Evolutionary conservation across 75 land plant species (phyloP), one percentile per base, ranked within the genome.

Genomic region (Azolla pinnata): DNA sequence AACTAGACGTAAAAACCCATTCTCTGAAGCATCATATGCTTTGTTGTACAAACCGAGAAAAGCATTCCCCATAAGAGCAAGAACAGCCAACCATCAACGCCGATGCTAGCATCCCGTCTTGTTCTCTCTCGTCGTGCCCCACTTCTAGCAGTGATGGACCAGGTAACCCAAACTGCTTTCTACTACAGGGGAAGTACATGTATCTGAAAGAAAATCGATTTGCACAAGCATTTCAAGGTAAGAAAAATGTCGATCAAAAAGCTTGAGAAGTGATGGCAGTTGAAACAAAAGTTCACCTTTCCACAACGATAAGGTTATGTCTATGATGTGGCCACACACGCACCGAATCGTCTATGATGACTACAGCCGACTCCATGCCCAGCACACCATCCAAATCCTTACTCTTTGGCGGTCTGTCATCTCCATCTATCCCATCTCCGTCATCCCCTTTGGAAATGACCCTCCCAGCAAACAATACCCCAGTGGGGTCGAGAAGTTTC

Each of bases 321-420:
- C 79, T 81, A 70, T 95, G 77, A 72, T 95, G 99, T 4, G 99
- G 99, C 99, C 99, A 95, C 51, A 95, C 99, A 51, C 80, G 75
- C 29, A 77, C 79, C 59, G 99, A 90, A 63, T 95, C 99, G 74
- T 95, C 99, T 64, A 95, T 90, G 25, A 95, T 95, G 4, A 95
- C 81, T 5, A 95, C 97, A 30, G 82, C 83, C 14, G 96, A 89
- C 68, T 95, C 99, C 88, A 95, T 77, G 27, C 99, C 99, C 54
- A 95, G 60, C 14, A 95, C 97, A 4, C 99, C 99, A 62, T 90
- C 99, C 61, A 95, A 67, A 71, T 95, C 99, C 67, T 95, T 95
- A 74, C 83, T 95, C 67, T 81, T 83, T 25, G 83, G 83, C 4
- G 66, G 60, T 75, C 71, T 79, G 5, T 80, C 92, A 60, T 80